phyloP scores from a whole-genome alignment of 495 filamentous ascomycete genomes.

The Sporormia fimetaria region DNA sequence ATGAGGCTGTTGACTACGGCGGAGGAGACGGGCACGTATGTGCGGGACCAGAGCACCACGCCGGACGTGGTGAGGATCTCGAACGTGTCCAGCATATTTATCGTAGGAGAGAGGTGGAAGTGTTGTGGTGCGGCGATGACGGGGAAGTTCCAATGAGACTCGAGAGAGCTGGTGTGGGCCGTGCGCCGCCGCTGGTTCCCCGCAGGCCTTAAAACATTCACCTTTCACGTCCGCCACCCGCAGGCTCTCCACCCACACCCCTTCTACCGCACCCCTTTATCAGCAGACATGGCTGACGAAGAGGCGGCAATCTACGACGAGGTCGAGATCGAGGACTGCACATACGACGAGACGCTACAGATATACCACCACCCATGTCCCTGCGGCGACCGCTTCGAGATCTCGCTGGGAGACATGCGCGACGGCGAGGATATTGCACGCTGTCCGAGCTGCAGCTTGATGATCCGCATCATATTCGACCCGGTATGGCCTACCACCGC shows the following conservation, averaged over 20 bases:
- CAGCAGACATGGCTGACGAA: constrained; percentile 18
- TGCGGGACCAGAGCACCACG: constrained; percentile 91
- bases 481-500: constrained; percentile 43
- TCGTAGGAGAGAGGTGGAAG: neutral
- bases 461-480: constrained; percentile 93
- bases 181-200: too few relatives aligned
- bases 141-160: neutral
- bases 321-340: constrained; percentile 99
- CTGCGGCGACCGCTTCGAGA: constrained; percentile 95
- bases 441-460: constrained; percentile 90
- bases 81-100: constrained; percentile 80
- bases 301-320: constrained; percentile 65
- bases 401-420: constrained; percentile 68
- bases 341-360: constrained; percentile 68
- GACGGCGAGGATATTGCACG: constrained; percentile 88
- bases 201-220: neutral
- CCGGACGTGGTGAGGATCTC: constrained; percentile 93
- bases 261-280: neutral
- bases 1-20: constrained; percentile 90
- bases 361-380: constrained; percentile 95
- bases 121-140: constrained; percentile 3
- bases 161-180: neutral
- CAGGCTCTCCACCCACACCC: neutral
- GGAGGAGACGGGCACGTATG: constrained; percentile 65
- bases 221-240: neutral